Base-by-base conservation (phyloP, 129 eudicot genomes). In the Mikania micrantha region DNA sequence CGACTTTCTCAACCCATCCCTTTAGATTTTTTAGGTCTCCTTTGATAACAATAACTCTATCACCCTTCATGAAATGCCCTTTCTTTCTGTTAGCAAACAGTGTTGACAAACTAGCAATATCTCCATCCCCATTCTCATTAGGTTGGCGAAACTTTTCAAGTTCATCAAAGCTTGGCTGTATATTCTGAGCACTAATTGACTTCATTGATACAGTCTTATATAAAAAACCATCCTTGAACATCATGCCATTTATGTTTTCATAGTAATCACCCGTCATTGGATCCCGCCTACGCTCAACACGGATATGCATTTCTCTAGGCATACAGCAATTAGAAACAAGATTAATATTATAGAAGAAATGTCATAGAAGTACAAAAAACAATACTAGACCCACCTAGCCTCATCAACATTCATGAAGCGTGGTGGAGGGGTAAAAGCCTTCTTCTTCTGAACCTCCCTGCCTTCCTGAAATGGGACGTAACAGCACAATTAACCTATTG, bases 51-150 rank as follows among this genome's bases (percentile, higher is more conserved):
- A 93, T 89, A 60, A 93, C 90, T 57, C 87, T 77, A 65, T 93
- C 96, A 53, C 98, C 98, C 79, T 93, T 93, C 95, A 93, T 77
- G 60, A 93, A 93, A 75, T 93, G 98, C 25, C 98, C 96, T 74
- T 89, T 93, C 76, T 86, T 93, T 72, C 98, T 83, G 72, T 86
- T 93, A 22, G 98, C 90, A 74, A 88, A 88, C 24, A 86, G 78
- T 0, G 96, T n/a, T n/a, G n/a, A n/a, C n/a, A n/a, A n/a, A n/a
- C n/a, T n/a, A n/a, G n/a, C n/a, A n/a, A n/a, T n/a, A 48, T 93
- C 96, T 5, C 90, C 92, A 69, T 93, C 96, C 72, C 95, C 96
- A 5, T 80, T 76, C 48, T 93, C 96, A 70, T 67, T 77, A 34
- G 96, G 95, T 49, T 87, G 95, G 50, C 91, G 82, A 42, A 93